Evolutionary conservation across 1,284 basidiomycete species (phyloP), one percentile per base, ranked within the genome.

Genomic region (Schizophyllum commune): DNA sequence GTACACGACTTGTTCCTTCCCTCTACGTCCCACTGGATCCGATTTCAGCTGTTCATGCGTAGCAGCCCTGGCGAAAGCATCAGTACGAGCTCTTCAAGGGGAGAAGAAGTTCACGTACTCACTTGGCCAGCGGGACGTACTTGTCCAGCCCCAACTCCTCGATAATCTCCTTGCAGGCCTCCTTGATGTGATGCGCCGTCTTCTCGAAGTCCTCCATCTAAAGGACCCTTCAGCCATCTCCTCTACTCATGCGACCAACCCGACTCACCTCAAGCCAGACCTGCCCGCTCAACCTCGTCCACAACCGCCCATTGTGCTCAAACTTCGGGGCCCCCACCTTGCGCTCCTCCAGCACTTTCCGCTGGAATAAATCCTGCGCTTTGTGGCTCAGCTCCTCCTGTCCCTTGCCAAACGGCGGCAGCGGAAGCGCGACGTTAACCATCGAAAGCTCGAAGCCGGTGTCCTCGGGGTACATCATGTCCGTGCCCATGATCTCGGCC

Each of bases 281-380:
- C 70, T 92, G 91, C 9, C 79, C 83, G 62, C 86, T 87, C 68
- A 83, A 84, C 52, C 91, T 77, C 4, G 79, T 78, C 86, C 88
- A 92, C 87, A 87, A 91, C 32, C 74, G 77, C 0, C 79, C 81
- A 58, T 83, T 82, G 68, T 92, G 89, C 59, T 75, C 76, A 63
- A 74, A 86, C 53, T 73, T 69, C 0, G 75, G 72, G 2, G 76
- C 75, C 64, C 74, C 81, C 1, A 74, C 74, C 39, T 82, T 82
- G 63, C 76, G 73, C 21, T 77, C 74, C 1, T 69, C 67, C 15
- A 84, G 69, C 55, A 83, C 66, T 61, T 75, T 75, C 5, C 72
- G 59, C 51, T 70, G 63, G 59, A 85, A 72, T 21, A 74, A 61
- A 9, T 58, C 60, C 47, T 71, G 58, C 52, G 82, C 68, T 52